These are phyloP conservation scores for Begonia masoniana DNA, from an alignment of 306 rosid species.

Conservation along the genomic window DNA sequence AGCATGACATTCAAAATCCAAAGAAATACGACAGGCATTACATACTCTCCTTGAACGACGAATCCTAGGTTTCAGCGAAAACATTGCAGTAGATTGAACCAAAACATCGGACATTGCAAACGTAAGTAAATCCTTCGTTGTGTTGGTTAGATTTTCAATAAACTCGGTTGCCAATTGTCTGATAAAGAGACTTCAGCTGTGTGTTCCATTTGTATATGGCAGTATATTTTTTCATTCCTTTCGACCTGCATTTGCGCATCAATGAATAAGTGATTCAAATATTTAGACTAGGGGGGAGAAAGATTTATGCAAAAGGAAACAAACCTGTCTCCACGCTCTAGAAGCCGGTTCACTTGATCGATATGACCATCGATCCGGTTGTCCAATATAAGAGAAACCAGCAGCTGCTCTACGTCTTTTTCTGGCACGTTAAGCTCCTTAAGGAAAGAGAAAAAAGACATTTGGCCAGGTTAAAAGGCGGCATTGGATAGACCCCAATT, in stretches of 20 bases:
- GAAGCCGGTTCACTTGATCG: constrained; percentile 89
- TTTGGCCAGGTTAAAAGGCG: not conserved
- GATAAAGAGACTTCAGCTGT: constrained; percentile 70
- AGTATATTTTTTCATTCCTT: constrained; percentile 88
- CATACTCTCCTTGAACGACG: too few relatives aligned
- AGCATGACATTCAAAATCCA: too few relatives aligned
- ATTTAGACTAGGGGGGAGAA: too few relatives aligned
- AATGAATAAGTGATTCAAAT: too few relatives aligned
- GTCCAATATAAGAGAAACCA: constrained; percentile 64
- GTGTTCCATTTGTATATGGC: constrained; percentile 94
- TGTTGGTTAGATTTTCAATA: constrained; percentile 11
- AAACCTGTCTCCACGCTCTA: constrained; percentile 84
- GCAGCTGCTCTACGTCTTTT: constrained; percentile 40
- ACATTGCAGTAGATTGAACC: too few relatives aligned
- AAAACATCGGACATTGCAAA: too few relatives aligned
- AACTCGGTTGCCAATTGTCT: constrained; percentile 72
- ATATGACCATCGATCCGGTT: constrained; percentile 93
- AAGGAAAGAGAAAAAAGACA: not conserved
- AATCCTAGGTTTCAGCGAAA: too few relatives aligned
- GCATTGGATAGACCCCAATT: not conserved
- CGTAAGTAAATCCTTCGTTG: not conserved
- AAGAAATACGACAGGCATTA: too few relatives aligned
- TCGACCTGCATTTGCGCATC: constrained; percentile 45
- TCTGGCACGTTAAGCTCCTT: constrained; percentile 48
- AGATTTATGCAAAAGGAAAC: not conserved